phyloP scores from a whole-genome alignment of 805 yeast species.

The Candida mattraensis region DNA sequence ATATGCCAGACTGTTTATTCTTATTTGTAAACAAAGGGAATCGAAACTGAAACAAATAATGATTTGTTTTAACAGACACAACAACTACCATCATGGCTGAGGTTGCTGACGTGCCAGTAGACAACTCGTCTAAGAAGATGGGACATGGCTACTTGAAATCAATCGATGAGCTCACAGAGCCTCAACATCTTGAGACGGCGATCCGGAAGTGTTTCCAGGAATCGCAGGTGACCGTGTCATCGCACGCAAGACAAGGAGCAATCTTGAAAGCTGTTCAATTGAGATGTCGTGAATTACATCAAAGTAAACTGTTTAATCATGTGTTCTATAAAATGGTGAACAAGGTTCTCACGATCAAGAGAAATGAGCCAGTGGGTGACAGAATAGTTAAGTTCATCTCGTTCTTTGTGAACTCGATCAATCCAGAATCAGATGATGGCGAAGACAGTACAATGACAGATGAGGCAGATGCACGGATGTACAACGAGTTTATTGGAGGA shows the following conservation, averaged over 20 bases:
- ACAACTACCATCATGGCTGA: conserved; percentile 5
- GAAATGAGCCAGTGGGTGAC: conserved; percentile 71
- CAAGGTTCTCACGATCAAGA: conserved; percentile 65
- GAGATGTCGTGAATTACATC: conserved; percentile 51
- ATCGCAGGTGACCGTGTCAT: conserved; percentile 70
- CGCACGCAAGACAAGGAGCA: conserved; percentile 73
- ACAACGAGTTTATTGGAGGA: conserved; percentile 55
- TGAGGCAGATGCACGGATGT: conserved; percentile 34
- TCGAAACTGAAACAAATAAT: conserved; percentile 9
- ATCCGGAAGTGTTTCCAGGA: conserved; percentile 75
- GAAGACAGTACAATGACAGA: conserved; percentile 32
- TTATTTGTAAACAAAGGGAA: conserved; percentile 8
- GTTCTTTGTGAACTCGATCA: conserved; percentile 53
- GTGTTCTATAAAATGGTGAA: conserved; percentile 62
- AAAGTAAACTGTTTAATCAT: conserved; percentile 58
- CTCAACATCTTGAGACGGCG: conserved; percentile 43
- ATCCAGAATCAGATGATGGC: conserved; percentile 37
- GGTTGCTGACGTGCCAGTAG: conserved; percentile 3
- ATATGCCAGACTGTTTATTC: conserved; percentile 1
- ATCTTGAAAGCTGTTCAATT: conserved; percentile 58
- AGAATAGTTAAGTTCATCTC: conserved; percentile 68
- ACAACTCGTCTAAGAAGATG: conserved; percentile 3
- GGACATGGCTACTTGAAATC: conserved; percentile 9
- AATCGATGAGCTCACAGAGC: conserved; percentile 11
- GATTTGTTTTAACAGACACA: conserved; percentile 1